Base-by-base conservation (phyloP, 345 rosid species). In the Corchorus capsularis region DNA sequence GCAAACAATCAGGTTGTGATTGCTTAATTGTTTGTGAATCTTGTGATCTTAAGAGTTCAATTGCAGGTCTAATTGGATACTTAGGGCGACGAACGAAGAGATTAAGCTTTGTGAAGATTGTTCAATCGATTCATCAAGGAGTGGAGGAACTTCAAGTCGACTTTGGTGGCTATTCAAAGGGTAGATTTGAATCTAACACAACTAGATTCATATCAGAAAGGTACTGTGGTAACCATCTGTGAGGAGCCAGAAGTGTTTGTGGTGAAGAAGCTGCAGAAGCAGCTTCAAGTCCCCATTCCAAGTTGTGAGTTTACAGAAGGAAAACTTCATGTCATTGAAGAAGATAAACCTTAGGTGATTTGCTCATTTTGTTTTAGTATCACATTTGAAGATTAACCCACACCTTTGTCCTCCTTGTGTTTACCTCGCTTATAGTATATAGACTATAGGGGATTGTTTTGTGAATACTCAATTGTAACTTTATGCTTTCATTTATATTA, bases 251-350 rank as follows among this genome's bases (percentile, higher is more conserved):
- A 90, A 83, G 88, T 88, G 72, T 96, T 96, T 86, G 90, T 90
- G 80, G 90, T 92, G 75, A 96, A 84, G 87, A 96, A 93, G 83
- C 72, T 93, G 87, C 92, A 90, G 88, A 96, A 89, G 82, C 97
- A 89, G 87, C 97, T 93, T 49, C 90, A 88, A 34, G 77, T 93
- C 53, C 77, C 88, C 32, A 86, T 93, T 77, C 82, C 81, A 41
- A 81, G 83, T 69, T 92, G 98, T 77, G 98, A 93, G 77, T 91
- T 96, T 83, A 82, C 87, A 8, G 98, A 96, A 74, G 99, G 98
- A 62, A 86, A 90, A 78, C 89, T 92, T 84, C 73, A 85, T 83
- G 81, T 90, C 73, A 81, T 79, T 32, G 83, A 84, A 41, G 92
- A 91, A 75, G 90, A 87, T 46, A 73, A 79, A 77, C 83, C 7